Evolutionary conservation across 2,329 filamentous ascomycete species (phyloP), one percentile per base, ranked within the genome.

Genomic region (Fusarium longipes): DNA sequence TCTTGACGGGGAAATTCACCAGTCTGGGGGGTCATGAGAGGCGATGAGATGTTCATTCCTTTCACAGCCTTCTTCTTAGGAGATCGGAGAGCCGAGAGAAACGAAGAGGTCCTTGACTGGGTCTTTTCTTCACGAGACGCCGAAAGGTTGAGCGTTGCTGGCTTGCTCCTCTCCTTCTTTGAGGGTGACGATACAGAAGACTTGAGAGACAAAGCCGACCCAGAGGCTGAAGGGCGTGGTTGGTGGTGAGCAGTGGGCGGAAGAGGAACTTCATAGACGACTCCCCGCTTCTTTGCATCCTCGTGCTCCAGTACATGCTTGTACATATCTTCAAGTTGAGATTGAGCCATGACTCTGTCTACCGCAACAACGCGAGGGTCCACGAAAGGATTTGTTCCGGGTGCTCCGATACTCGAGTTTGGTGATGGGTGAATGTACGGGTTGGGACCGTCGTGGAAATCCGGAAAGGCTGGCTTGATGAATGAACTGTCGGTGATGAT

Each of bases 251-350:
- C 70, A 8, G 66, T 63, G 6, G 80, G 70, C 30, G 78, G 60
- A 11, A 81, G 57, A 17, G 82, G 81, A 22, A 77, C 55, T 22
- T 84, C 81, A 42, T 86, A 80, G 18, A 78, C 77, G 39, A 86
- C 74, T 30, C 88, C 87, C 45, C 82, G 82, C 67, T 84, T 81
- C 76, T 89, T 90, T 50, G 87, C 87, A 58, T 86, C 87, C 74
- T 97, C 94, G 72, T 97, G 92, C 77, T 93, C 93, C 89, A 97
- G 91, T 67, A 97, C 94, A 70, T 93, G 91, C 64, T 90, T 93
- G 80, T 97, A 98, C 77, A 98, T 89, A 72, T 92, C 89, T 77
- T 97, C 93, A 78, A 97, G 89, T 77, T 97, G 92, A 68, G 90
- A 84, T 77, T 96, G 89, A 66, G 92, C 89, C 81, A 90, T 90